Evolutionary conservation across 352 stramenopile genomes (phyloP), one percentile per base, ranked within the genome.

Genomic region (Albugo candida): DNA sequence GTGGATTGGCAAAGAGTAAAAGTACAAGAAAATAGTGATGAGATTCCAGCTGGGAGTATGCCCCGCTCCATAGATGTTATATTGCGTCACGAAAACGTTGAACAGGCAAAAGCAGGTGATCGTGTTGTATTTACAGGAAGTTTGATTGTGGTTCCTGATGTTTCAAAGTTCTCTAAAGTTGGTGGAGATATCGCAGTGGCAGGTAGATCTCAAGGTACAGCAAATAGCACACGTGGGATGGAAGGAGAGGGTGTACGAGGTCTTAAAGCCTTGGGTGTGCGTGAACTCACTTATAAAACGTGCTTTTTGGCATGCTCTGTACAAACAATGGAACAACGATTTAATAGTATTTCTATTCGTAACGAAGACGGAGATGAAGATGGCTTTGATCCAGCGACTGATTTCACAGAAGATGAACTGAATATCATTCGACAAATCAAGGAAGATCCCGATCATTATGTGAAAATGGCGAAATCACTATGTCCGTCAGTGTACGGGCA

Each of bases 1-100:
- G 88, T 97, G 12, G 96, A 99, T 61, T 99, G 94, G 95, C 96
- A 99, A 67, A 83, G 93, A 24, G 65, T 99, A 34, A 87, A 96
- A 38, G 88, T 99, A 16, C 96, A 99, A 65, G 96, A 99, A 59
- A 98, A 97, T 61, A 89, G 89, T 35, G 87, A 98, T 53, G 93
- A 99, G 56, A 98, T 99, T 51, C 95, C 96, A n/a, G 72, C 95
- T 0, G 96, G 95, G 13, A 92, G 62, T 43, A 98, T 99, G 92
- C 96, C 96, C 5, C 64, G 95, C 11, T 94, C 78, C 1, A 87
- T 99, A 45, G 94, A 99, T 55, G 84, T 99, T 11, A 95, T 99
- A 51, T 57, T 99, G 31, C 64, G 94, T n/a, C 84, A 97, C 59
- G 93, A 98, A 61, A 95, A 97, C 55, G 95, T 99, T 19, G 94